Conservation (phyloP, 495 filamentous ascomycete genomes). For the Tirmania nivea region DNA sequence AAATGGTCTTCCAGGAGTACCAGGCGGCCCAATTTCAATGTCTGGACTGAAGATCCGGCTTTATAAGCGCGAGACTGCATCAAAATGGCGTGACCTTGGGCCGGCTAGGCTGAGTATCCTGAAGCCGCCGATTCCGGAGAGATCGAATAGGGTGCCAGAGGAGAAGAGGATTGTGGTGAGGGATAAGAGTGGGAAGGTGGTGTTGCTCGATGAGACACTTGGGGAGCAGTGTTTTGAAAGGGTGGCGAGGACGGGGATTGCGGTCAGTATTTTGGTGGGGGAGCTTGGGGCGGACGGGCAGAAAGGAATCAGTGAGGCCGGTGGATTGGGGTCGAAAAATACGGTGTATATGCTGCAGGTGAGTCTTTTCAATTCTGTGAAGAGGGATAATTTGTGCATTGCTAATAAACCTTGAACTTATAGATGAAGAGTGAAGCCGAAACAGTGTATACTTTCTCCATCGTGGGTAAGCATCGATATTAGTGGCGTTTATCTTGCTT, state of each 20-base stretch:
- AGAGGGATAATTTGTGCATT: background rate
- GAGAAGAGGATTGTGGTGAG: conserved; percentile 69
- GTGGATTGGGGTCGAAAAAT: conserved; percentile 47
- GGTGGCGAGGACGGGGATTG: conserved; percentile 62
- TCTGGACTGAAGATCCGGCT: conserved; percentile 48
- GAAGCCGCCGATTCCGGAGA: conserved; percentile 33
- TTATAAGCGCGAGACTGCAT: conserved; percentile 51
- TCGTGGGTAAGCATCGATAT: conserved; percentile 38
- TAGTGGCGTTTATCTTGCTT: conserved; percentile 14
- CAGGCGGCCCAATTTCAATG: conserved; percentile 2
- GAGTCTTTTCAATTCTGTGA: conserved; percentile 1
- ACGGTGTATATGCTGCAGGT: conserved; percentile 21
- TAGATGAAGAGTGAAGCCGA: conserved; percentile 40
- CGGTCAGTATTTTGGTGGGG: conserved; percentile 71
- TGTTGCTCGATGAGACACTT: conserved; percentile 64
- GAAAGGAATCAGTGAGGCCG: conserved; percentile 41
- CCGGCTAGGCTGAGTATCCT: conserved; percentile 62
- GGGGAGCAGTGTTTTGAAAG: conserved; percentile 67
- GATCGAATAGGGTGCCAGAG: conserved; percentile 24
- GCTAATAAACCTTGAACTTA: background rate
- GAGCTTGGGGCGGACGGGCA: conserved; percentile 44
- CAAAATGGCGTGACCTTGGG: conserved; percentile 80
- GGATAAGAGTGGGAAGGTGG: conserved; percentile 41
- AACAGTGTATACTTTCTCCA: conserved; percentile 37
- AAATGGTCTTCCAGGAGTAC: background rate